A percentile compares a stretch with the other conserved stretches of the same genome.
Conservation (phyloP, 768 basidiomycete genomes). For the Tulasnella calospora region DNA sequence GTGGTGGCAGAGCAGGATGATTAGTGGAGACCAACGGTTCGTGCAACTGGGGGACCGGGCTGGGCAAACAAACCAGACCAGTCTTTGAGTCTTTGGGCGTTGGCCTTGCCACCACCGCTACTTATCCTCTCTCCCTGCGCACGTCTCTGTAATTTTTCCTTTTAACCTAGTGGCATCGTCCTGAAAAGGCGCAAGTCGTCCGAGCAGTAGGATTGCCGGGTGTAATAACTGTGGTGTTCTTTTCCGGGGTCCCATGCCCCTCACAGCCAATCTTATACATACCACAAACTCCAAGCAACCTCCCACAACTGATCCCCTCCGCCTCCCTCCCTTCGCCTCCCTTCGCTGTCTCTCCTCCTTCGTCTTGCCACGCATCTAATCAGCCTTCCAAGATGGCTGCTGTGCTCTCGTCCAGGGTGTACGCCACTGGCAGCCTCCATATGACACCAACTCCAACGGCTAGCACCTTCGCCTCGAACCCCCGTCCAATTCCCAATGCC, state of each 20-base stretch:
- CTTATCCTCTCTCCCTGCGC: neutral
- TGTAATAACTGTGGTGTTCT: neutral
- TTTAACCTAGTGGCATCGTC: neutral
- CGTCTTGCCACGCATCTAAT: slow-evolving; percentile 2
- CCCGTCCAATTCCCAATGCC: slow-evolving; percentile 19
- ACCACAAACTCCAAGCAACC: slow-evolving; percentile 11
- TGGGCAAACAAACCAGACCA: neutral
- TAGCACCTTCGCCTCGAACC: neutral
- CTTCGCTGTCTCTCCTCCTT: neutral
- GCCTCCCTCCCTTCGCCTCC: neutral
- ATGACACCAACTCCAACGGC: slow-evolving; percentile 4
- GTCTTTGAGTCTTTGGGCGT: neutral
- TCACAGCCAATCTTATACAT: slow-evolving; percentile 12
- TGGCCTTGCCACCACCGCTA: neutral
- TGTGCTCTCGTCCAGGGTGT: slow-evolving; percentile 9
- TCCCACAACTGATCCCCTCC: slow-evolving; percentile 9
- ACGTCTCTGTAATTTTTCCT: neutral
- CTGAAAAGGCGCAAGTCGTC: slow-evolving; percentile 4
- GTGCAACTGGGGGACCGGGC: neutral
- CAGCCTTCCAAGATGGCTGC: slow-evolving; percentile 7
- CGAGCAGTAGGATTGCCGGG: neutral
- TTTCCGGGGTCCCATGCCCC: neutral
- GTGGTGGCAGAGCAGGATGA: neutral
- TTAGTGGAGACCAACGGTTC: neutral
- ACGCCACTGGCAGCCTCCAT: neutral